A percentile compares a stretch with the other conserved stretches of the same genome.
Conservation (phyloP, 2,329 filamentous ascomycete species). For the Diaporthe velutina region DNA sequence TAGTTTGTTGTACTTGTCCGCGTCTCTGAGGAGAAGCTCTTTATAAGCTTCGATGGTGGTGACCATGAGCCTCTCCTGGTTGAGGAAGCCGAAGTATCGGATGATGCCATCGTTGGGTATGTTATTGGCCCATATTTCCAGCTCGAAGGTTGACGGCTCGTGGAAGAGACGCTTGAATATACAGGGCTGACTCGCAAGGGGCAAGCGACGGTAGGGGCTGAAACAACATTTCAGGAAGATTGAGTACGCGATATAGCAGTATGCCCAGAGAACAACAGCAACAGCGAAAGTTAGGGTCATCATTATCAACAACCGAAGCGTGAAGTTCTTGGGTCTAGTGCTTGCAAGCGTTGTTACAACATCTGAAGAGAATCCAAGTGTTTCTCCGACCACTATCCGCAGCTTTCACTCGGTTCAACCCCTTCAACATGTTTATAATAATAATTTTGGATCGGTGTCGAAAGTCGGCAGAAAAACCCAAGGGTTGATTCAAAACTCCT, state of each 20-base stretch:
- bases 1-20: conserved; percentile 36
- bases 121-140: conserved; percentile 50
- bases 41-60: conserved; percentile 34
- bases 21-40: conserved; percentile 28
- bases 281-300: neutral
- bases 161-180: neutral
- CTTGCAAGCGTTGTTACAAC: neutral
- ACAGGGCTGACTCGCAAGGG: neutral
- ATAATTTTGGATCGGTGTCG: neutral
- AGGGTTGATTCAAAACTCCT: neutral
- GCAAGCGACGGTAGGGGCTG: neutral
- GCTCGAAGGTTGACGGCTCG: conserved; percentile 19
- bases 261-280: neutral
- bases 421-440: neutral
- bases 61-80: conserved; percentile 56
- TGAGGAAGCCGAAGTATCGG: conserved; percentile 57
- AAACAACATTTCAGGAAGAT: neutral
- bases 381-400: neutral
- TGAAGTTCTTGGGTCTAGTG: neutral
- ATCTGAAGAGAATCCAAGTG: neutral
- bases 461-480: neutral
- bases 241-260: neutral
- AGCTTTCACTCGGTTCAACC: neutral
- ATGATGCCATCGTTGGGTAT: conserved; percentile 61
- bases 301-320: neutral